phyloP scores from a whole-genome alignment of 257 asterid genomes.

The Paraleonurus japonicus region DNA sequence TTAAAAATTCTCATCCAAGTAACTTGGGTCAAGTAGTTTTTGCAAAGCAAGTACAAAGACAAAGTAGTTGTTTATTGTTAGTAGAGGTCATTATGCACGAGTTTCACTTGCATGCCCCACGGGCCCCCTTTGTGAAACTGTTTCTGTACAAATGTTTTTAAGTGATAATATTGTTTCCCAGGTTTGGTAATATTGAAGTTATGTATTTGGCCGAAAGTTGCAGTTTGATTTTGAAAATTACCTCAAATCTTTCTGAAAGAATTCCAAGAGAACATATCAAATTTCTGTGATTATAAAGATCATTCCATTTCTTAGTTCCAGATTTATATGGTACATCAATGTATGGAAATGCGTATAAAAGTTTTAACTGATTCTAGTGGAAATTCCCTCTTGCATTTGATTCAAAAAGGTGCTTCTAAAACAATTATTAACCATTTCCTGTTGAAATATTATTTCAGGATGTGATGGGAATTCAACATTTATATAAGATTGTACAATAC shows the following conservation, averaged over 20 bases:
- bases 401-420: too few species aligned
- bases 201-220: too few species aligned
- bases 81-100: not conserved
- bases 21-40: not conserved
- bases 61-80: not conserved
- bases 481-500: not conserved
- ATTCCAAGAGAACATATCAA: not conserved
- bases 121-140: not conserved
- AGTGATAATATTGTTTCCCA: not conserved
- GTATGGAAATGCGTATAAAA: too few species aligned
- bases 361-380: too few species aligned
- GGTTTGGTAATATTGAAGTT: not conserved
- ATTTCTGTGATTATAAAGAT: not conserved
- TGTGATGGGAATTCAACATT: not conserved
- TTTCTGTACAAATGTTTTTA: not conserved
- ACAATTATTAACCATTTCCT: too few species aligned
- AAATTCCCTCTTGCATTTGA: too few species aligned
- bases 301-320: not conserved
- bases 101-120: not conserved
- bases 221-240: too few species aligned
- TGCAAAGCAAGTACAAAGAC: not conserved
- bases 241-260: not conserved
- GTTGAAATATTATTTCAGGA: too few species aligned
- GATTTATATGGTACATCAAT: not conserved
- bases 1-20: not conserved